A percentile compares a stretch with the other conserved stretches of the same genome.
phyloP scores from a whole-genome alignment of 2,329 filamentous ascomycete species.

The Stagonosporopsis vannaccii region DNA sequence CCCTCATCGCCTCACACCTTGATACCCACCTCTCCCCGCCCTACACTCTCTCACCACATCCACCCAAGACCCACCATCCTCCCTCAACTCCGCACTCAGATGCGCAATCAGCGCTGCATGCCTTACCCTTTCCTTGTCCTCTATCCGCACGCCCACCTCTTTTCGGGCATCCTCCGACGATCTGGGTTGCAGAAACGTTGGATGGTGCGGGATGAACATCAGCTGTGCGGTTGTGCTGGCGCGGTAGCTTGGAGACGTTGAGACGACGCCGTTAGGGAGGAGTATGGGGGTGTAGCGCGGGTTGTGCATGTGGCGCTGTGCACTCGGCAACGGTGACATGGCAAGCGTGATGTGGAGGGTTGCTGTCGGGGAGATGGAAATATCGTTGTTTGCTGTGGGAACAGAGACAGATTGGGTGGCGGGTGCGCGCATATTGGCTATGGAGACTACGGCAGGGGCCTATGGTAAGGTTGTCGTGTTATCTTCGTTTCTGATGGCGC shows the following conservation, averaged over 20 bases:
- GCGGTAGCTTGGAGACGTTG: not conserved
- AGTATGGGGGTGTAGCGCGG: not conserved
- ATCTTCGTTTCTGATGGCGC: too few species aligned
- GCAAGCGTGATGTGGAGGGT: slow-evolving; percentile 1
- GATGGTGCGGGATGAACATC: slow-evolving; percentile 4
- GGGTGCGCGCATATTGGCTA: not conserved
- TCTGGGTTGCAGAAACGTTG: not conserved
- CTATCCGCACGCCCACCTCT: not conserved
- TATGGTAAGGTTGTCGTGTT: too few species aligned
- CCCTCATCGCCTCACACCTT: not conserved
- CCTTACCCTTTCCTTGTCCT: not conserved
- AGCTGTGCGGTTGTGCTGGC: not conserved
- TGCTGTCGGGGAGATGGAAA: slow-evolving; percentile 2
- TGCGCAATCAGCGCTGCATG: slow-evolving; percentile 3
- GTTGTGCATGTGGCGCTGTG: not conserved
- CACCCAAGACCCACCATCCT: not conserved
- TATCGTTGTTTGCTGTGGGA: not conserved
- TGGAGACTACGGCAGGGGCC: not conserved
- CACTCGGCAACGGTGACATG: not conserved
- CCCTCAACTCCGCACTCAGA: not conserved
- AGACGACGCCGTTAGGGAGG: slow-evolving; percentile 1
- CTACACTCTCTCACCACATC: not conserved
- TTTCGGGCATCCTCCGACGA: not conserved
- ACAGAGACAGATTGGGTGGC: not conserved
- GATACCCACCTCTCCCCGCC: not conserved